Base-by-base conservation (phyloP, 164 flowering plant species). In the Nymphaea thermarum region DNA sequence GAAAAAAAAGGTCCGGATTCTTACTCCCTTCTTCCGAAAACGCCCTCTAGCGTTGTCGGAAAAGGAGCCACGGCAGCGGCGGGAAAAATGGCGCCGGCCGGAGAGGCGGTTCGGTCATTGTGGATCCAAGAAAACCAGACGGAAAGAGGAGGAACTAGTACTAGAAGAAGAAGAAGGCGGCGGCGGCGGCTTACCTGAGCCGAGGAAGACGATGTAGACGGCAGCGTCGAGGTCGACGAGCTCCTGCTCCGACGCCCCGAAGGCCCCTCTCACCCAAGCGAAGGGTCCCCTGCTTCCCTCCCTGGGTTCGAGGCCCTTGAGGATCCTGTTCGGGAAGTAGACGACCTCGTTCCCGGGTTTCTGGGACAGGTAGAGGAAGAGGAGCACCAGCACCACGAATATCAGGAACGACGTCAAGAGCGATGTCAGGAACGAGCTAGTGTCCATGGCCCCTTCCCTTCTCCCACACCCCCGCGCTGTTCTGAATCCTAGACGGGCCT, bases 241-340 rank as follows among this genome's bases (percentile, higher is more conserved):
- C 10, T 94, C 98, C 47, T 78, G 77, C 69, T 90, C 96, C 2
- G 83, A 44, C 10, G 98, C 84, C 42, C 80, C 65, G 43, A 86
- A 0, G 3, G 86, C 87, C 62, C 91, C 99, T 43, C 60, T 45
- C 72, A 88, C 85, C 99, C 99, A 94, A 42, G 92, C 63, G 70
- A 90, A 82, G 0, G 99, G 93, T 77, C 79, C 85, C 15, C 96
- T 82, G 45, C 82, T 72, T 5, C 14, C 14, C 57, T 51, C 57
- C 57, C 61, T 68, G 6, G 98, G 86, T 59, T 91, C 92, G 83
- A 94, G 3, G 14, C 92, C 96, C 62, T 75, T 89, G 15, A 94
- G 72, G 73, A 94, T 86, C 82, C 96, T 80, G 66, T 87, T 94
- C 8, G 98, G 96, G 69, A 87, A 94, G 76, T 94, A 94, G 3